These are phyloP conservation scores for Mycosarcoma maydis DNA, from an alignment of 1,284 basidiomycete species.

Conservation along the genomic window DNA sequence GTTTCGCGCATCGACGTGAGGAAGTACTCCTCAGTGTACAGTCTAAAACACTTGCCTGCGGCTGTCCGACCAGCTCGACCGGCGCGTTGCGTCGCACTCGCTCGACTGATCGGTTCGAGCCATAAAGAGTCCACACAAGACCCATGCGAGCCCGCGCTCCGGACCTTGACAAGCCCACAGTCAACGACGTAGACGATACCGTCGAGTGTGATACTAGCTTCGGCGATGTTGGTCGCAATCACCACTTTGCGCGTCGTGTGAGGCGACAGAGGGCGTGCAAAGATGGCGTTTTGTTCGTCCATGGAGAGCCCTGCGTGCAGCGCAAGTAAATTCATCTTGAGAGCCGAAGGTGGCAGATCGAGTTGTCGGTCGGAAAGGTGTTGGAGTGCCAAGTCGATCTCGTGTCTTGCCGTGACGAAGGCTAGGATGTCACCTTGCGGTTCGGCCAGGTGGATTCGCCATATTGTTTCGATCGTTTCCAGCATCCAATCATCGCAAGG, in stretches of 20 bases:
- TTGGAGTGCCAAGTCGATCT: conserved; percentile 80
- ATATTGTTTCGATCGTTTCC: conserved; percentile 67
- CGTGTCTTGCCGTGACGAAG: conserved; percentile 68
- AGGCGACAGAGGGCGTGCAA: conserved; percentile 79
- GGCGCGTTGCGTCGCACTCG: conserved; percentile 67
- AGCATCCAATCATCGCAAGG: conserved; percentile 66
- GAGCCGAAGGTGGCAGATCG: conserved; percentile 74
- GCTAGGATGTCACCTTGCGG: conserved; percentile 70
- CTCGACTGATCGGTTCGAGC: conserved; percentile 64
- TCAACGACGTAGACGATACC: conserved; percentile 96
- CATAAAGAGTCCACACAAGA: conserved; percentile 66
- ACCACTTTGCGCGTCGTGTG: conserved; percentile 83
- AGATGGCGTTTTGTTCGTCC: conserved; percentile 85
- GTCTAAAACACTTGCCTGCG: conserved; percentile 88
- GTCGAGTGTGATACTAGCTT: conserved; percentile 95
- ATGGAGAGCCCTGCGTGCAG: conserved; percentile 87
- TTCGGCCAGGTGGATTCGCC: conserved; percentile 71
- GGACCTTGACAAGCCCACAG: conserved; percentile 90
- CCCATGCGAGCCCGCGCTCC: conserved; percentile 46
- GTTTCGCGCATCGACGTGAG: conserved; percentile 73
- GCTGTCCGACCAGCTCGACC: conserved; percentile 70
- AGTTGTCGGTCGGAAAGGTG: conserved; percentile 80
- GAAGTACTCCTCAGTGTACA: conserved; percentile 79
- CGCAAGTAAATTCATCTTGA: conserved; percentile 74
- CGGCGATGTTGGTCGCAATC: conserved; percentile 94